Percentiles rank a stretch among this genome's conserved stretches.
Conservation (phyloP, 495 filamentous ascomycete genomes). For the Beverwykella pulmonaria region DNA sequence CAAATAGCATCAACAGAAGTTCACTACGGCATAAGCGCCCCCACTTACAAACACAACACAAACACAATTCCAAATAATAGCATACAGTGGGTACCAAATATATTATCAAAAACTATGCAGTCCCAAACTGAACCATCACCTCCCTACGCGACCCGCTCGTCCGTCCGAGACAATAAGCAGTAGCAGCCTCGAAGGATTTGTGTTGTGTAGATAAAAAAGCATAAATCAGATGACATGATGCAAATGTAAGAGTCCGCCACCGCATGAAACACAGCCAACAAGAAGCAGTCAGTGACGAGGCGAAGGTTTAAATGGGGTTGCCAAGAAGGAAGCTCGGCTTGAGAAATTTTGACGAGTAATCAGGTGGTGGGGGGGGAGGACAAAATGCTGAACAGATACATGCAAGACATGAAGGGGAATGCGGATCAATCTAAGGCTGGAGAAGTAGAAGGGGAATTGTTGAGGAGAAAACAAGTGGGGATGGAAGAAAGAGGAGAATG, state of each 20-base stretch:
- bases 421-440: neutral
- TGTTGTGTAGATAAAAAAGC: neutral
- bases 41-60: too few species aligned
- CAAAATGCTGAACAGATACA: neutral
- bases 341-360: neutral
- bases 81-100: too few species aligned
- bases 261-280: neutral
- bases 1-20: too few species aligned
- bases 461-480: neutral
- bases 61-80: too few species aligned
- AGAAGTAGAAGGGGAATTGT: neutral
- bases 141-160: neutral
- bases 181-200: neutral
- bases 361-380: neutral
- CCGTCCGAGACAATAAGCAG: constrained; percentile 9
- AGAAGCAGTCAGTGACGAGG: neutral
- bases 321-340: neutral
- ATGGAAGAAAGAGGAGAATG: neutral
- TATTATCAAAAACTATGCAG: neutral
- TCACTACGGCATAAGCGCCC: too few species aligned
- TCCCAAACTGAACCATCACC: neutral
- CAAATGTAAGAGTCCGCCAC: neutral
- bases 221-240: too few species aligned
- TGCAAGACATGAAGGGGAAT: neutral
- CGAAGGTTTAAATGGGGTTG: neutral